phyloP scores from a whole-genome alignment of 768 basidiomycete species.

The Lactarius sp. region DNA sequence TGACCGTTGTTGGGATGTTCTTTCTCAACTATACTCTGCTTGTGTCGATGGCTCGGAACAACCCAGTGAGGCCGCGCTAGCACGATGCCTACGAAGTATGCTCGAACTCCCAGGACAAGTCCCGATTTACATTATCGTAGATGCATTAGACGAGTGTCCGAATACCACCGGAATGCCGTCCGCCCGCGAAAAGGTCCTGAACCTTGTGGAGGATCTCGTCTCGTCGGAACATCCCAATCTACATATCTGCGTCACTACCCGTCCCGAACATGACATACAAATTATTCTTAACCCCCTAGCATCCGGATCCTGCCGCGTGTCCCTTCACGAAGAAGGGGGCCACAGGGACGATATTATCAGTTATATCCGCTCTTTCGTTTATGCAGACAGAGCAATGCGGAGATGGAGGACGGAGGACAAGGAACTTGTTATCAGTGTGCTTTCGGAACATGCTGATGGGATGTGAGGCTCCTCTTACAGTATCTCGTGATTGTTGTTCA shows the following conservation, averaged over 20 bases:
- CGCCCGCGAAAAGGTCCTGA: not conserved
- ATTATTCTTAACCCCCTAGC: not conserved
- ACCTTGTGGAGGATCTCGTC: not conserved
- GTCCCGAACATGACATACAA: not conserved
- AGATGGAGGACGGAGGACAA: too few relatives aligned
- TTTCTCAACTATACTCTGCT: not conserved
- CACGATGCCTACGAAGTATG: not conserved
- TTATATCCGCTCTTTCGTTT: not conserved
- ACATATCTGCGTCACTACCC: not conserved
- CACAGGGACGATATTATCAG: not conserved
- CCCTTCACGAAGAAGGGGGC: not conserved
- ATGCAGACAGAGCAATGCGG: too few relatives aligned
- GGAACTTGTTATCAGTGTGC: not conserved
- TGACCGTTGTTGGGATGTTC: not conserved
- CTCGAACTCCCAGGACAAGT: not conserved
- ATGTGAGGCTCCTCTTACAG: not conserved
- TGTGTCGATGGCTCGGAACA: not conserved
- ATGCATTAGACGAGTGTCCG: constrained; percentile 6
- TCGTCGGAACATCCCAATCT: not conserved
- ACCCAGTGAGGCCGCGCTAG: not conserved
- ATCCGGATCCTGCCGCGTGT: not conserved
- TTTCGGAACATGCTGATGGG: not conserved
- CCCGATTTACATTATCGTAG: not conserved
- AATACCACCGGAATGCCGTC: not conserved
- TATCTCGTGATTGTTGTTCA: not conserved